phyloP scores from a whole-genome alignment of 2,329 filamentous ascomycete species.

The Epichloe festucae region DNA sequence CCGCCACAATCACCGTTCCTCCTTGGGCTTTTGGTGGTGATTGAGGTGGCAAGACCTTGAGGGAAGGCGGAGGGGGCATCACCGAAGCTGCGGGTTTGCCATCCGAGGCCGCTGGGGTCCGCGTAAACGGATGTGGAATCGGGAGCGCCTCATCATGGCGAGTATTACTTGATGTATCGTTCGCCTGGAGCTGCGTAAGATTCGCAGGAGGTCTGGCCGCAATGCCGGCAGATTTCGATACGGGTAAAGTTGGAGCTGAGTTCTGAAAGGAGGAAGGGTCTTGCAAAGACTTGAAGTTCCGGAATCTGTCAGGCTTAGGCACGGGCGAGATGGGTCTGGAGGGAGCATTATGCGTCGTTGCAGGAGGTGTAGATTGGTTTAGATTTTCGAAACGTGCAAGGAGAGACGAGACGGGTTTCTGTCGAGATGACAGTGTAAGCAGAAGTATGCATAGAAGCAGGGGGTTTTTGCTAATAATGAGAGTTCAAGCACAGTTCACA shows the following conservation, averaged over 20 bases:
- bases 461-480: background rate
- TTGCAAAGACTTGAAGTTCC: constrained; percentile 26
- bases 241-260: background rate
- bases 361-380: constrained; percentile 12
- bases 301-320: constrained; percentile 30
- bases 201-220: constrained; percentile 12
- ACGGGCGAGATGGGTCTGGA: constrained; percentile 25
- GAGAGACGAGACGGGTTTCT: constrained; percentile 75
- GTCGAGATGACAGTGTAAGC: background rate
- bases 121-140: constrained; percentile 14
- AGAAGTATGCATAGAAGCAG: background rate
- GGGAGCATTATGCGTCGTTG: constrained; percentile 12
- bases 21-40: constrained; percentile 47
- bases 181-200: constrained; percentile 12
- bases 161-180: constrained; percentile 8
- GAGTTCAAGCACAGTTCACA: constrained; percentile 17
- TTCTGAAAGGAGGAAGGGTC: constrained; percentile 13
- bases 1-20: constrained; percentile 19
- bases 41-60: constrained; percentile 56
- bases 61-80: constrained; percentile 47
- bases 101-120: constrained; percentile 9
- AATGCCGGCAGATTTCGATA: constrained; percentile 1
- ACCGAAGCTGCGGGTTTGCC: constrained; percentile 13
- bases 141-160: constrained; percentile 11
- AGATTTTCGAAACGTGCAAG: constrained; percentile 74